Evolutionary conservation across 352 stramenopile genomes (phyloP).

Genomic region (Halophytophthora batemanensis): DNA sequence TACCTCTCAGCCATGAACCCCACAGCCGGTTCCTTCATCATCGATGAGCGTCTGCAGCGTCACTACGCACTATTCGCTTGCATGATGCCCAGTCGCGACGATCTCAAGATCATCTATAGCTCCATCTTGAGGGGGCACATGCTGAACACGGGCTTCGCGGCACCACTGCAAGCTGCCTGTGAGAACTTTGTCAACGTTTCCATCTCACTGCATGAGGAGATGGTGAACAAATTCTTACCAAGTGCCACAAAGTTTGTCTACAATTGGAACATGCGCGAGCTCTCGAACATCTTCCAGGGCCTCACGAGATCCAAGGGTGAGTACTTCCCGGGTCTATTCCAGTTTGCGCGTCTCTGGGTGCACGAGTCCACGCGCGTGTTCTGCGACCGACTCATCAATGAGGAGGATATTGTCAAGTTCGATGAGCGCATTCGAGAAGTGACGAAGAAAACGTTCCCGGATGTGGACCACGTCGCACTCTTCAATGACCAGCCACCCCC

Average conservation of each 20-base stretch:
- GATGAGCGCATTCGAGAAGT: conserved; percentile 91
- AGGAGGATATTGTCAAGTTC: conserved; percentile 93
- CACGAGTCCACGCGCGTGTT: conserved; percentile 98
- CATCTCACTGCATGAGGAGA: conserved; percentile 90
- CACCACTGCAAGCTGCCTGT: conserved; percentile 55
- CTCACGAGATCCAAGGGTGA: conserved; percentile 91
- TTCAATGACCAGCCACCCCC: conserved; percentile 66
- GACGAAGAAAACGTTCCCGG: conserved; percentile 90
- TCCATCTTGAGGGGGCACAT: conserved; percentile 95
- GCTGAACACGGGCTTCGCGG: conserved; percentile 73
- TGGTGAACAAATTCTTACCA: conserved; percentile 93
- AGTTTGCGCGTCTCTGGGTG: conserved; percentile 92
- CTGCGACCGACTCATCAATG: conserved; percentile 95
- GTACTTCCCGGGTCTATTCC: conserved; percentile 86
- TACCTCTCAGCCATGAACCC: conserved; percentile 97
- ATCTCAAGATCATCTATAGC: conserved; percentile 95
- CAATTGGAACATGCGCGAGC: conserved; percentile 98
- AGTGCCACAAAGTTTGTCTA: conserved; percentile 98
- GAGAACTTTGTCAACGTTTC: conserved; percentile 91
- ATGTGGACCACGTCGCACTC: conserved; percentile 80
- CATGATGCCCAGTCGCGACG: conserved; percentile 93
- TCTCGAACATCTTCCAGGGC: conserved; percentile 97
- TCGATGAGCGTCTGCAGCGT: conserved; percentile 94
- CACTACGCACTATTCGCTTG: conserved; percentile 96
- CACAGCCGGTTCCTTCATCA: conserved; percentile 96